phyloP scores from a whole-genome alignment of 805 yeast genomes.

The Tetrapisispora taiwanensis region DNA sequence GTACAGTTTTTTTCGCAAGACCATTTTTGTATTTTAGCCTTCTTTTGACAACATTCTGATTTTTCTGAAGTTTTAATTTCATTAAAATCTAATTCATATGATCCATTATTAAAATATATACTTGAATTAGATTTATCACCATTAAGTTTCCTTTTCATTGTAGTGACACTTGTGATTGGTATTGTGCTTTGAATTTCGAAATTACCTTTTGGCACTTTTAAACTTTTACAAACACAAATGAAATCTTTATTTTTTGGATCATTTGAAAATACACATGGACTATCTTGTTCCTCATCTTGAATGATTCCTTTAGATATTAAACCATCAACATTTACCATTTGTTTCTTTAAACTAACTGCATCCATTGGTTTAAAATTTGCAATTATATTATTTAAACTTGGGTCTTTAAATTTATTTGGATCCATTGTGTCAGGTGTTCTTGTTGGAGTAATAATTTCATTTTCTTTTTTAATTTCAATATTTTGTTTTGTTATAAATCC shows the following conservation, averaged over 20 bases:
- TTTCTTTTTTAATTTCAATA: neutral
- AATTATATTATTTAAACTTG: conserved; percentile 15
- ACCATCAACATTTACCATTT: neutral
- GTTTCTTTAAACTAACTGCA: conserved; percentile 37
- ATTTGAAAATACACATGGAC: conserved; percentile 1
- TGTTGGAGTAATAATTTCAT: neutral
- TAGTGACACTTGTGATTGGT: neutral
- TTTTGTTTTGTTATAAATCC: neutral
- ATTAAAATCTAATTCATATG: conserved; percentile 1
- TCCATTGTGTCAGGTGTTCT: neutral
- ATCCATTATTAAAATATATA: neutral
- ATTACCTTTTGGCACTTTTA: conserved; percentile 3
- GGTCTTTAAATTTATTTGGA: conserved; percentile 1
- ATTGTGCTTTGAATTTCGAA: neutral
- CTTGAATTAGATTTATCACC: neutral
- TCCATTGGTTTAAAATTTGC: conserved; percentile 47
- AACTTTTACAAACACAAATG: conserved; percentile 4
- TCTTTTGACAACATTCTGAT: neutral
- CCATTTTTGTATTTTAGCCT: neutral
- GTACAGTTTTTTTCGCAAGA: conserved; percentile 5
- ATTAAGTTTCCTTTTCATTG: neutral
- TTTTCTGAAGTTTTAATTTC: neutral
- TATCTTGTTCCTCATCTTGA: neutral
- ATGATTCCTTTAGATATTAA: neutral
- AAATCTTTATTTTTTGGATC: conserved; percentile 1